Evolutionary conservation across 805 yeast species (phyloP), one percentile per base, ranked within the genome.

Genomic region (Allodekkera sacchari): DNA sequence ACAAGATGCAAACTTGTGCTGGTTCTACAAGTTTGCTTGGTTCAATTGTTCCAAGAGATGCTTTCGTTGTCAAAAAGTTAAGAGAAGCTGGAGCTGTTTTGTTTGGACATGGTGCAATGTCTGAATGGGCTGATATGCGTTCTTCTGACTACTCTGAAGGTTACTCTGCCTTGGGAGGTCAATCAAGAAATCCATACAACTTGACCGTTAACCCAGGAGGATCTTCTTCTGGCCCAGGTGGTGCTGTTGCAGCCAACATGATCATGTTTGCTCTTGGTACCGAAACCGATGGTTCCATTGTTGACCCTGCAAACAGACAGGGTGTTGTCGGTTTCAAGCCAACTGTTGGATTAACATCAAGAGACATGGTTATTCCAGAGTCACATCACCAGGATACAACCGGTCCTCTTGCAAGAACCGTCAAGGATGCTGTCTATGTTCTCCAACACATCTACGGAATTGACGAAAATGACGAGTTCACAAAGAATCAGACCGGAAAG

Each of bases 91-190:
- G 54, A 25, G 54, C 54, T 15, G 47, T 50, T 5, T 31, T 50
- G 11, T 48, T 49, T 29, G 55, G 55, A 6, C 55, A 50, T 35
- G 14, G 54, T 4, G 39, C 53, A 3, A 32, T 50, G 28, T 47
- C 53, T 14, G 55, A 50, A 35, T 50, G 54, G 54, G 55, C 55
- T 9, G 54, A 50, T 29, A 50, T 50, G 54, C 39, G 54, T 28
- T 42, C 51, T 5, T 38, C 41, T 15, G 28, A 13, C 6, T 50
- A 50, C 31, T 43, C 51, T 28, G 55, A 49, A 37, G 54, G 55
- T 15, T 50, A 50, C 32, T 48, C 54, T 15, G 48, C 54, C 9
- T 30, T 44, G 11, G 52, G 52, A 11, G 54, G 52, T 3, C 55
- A 50, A 35, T 41, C 50, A 8, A 42, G 54, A 25, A 42, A 40